Percentiles rank a stretch among this genome's conserved stretches.
These are phyloP conservation scores for Delonix regia DNA, from an alignment of 306 rosid genomes.

Conservation along the genomic window DNA sequence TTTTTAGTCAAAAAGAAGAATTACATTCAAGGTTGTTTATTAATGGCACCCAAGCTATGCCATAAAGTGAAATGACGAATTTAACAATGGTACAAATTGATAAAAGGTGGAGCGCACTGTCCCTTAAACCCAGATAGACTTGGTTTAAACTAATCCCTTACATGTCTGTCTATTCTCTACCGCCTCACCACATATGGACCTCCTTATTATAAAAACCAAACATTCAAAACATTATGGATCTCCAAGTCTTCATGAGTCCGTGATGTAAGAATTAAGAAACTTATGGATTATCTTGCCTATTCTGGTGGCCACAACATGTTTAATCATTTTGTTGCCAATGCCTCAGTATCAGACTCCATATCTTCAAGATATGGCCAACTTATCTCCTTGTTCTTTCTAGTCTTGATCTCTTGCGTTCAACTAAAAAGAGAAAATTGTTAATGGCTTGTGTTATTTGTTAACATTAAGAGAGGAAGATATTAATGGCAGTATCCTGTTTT, in stretches of 20 bases:
- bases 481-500: background rate
- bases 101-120: background rate
- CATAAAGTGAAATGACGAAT: slow-evolving; percentile 16
- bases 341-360: slow-evolving; percentile 60
- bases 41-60: background rate
- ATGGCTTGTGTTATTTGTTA: background rate
- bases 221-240: background rate
- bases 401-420: slow-evolving; percentile 61
- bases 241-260: slow-evolving; percentile 30
- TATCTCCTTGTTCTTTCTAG: slow-evolving; percentile 51
- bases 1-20: no score
- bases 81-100: background rate
- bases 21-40: no score
- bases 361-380: slow-evolving; percentile 76
- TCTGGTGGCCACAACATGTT: slow-evolving; percentile 4
- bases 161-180: background rate
- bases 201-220: slow-evolving; percentile 1
- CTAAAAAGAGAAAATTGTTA: background rate
- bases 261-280: slow-evolving; percentile 16
- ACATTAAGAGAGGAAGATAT: background rate
- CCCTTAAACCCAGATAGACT: background rate
- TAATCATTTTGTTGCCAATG: slow-evolving; percentile 55
- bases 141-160: background rate
- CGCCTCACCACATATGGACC: slow-evolving; percentile 3
- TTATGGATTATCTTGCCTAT: slow-evolving; percentile 30